phyloP scores from a whole-genome alignment of 441 rosid genomes.

The Corymbia calophylla region DNA sequence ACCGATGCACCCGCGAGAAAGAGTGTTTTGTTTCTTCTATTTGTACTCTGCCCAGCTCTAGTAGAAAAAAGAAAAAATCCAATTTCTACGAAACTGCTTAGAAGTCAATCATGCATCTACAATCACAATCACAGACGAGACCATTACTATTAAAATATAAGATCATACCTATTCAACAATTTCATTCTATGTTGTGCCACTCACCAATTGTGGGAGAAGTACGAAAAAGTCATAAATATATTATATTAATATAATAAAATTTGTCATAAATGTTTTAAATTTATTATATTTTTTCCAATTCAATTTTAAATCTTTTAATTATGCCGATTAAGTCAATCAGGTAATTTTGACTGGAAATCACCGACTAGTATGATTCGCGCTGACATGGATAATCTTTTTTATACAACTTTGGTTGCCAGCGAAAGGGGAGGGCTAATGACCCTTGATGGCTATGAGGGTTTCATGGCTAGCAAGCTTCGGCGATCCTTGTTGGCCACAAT shows the following conservation, averaged over 20 bases:
- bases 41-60: neutral
- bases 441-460: neutral
- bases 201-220: neutral
- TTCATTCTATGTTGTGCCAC: neutral
- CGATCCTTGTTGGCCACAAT: neutral
- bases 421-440: neutral
- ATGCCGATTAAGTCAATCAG: fast-evolving
- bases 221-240: too few relatives aligned
- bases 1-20: neutral
- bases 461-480: neutral
- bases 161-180: neutral
- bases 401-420: neutral
- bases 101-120: fast-evolving
- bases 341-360: neutral
- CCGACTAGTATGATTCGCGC: fast-evolving
- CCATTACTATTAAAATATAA: neutral
- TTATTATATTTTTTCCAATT: fast-evolving
- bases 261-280: too few relatives aligned
- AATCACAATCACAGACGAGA: fast-evolving
- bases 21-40: neutral
- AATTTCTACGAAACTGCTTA: neutral
- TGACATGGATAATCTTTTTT: fast-evolving
- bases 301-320: fast-evolving
- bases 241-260: too few relatives aligned
- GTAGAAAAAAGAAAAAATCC: neutral